These are phyloP conservation scores for Mortierella sp. DNA, from an alignment of 371 early-diverging fungal genomes.

Conservation along the genomic window DNA sequence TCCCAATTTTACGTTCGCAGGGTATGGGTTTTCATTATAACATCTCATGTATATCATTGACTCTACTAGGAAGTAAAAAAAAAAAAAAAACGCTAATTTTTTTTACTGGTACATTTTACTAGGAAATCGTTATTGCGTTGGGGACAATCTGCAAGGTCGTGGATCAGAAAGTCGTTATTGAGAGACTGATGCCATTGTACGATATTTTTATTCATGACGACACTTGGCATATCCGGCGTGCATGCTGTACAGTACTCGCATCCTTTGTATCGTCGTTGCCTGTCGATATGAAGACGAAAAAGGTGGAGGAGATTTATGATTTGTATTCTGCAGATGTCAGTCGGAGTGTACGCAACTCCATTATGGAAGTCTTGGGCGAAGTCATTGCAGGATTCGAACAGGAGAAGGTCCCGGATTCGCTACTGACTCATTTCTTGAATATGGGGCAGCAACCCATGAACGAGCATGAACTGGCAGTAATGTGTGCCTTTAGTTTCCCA, in stretches of 20 bases:
- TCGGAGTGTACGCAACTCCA: constrained; percentile 68
- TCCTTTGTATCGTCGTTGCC: constrained; percentile 62
- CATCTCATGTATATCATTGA: not conserved
- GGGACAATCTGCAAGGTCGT: constrained; percentile 63
- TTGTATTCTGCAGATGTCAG: constrained; percentile 67
- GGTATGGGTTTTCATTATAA: constrained; percentile 10
- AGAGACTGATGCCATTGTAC: constrained; percentile 67
- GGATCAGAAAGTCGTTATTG: constrained; percentile 57
- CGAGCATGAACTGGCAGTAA: constrained; percentile 68
- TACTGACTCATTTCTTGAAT: constrained; percentile 46
- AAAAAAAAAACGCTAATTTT: too few relatives aligned
- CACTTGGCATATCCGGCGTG: constrained; percentile 73
- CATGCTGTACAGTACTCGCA: constrained; percentile 67
- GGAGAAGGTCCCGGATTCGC: constrained; percentile 64
- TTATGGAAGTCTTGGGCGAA: constrained; percentile 71
- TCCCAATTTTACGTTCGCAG: constrained; percentile 71
- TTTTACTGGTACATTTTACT: not conserved
- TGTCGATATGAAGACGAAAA: constrained; percentile 55
- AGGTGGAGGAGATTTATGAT: constrained; percentile 62
- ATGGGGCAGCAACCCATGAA: constrained; percentile 53
- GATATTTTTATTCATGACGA: constrained; percentile 63
- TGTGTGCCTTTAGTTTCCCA: constrained; percentile 76
- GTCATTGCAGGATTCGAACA: constrained; percentile 64
- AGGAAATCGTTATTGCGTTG: constrained; percentile 69
- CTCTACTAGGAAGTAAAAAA: not conserved